Evolutionary conservation across 345 rosid genomes (phyloP).

Genomic region (Dimocarpus longan): DNA sequence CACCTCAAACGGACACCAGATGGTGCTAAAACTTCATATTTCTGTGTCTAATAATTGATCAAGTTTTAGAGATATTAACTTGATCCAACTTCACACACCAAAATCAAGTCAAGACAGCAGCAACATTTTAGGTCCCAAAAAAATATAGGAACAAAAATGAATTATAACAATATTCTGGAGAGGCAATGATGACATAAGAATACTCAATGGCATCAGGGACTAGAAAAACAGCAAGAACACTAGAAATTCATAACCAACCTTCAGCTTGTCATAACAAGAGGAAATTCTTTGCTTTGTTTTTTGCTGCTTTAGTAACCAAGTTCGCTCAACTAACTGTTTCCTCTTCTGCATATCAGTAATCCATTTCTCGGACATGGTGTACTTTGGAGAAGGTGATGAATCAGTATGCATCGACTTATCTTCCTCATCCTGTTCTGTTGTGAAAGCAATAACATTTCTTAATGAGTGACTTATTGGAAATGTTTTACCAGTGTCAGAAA

Average conservation of each 20-base stretch:
- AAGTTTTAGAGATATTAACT: neutral
- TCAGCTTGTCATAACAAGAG: constrained; percentile 61
- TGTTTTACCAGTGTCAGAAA: constrained; percentile 25
- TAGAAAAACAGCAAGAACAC: constrained; percentile 14
- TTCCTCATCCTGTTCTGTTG: constrained; percentile 58
- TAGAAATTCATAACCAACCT: constrained; percentile 49
- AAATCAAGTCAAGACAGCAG: neutral
- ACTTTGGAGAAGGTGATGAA: constrained; percentile 55
- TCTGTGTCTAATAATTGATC: neutral
- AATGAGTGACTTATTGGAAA: constrained; percentile 23
- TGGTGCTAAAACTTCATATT: constrained; percentile 2
- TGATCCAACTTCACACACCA: constrained; percentile 1
- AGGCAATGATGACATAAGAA: constrained; percentile 1
- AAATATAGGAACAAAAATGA: neutral
- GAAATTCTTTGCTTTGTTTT: constrained; percentile 63
- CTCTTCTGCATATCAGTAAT: constrained; percentile 64
- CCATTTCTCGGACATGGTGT: constrained; percentile 88
- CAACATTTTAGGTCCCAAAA: neutral
- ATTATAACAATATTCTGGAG: neutral
- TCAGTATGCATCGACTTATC: constrained; percentile 44
- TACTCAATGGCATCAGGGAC: constrained; percentile 4
- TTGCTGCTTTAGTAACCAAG: constrained; percentile 64
- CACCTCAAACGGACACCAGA: neutral
- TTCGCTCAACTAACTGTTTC: constrained; percentile 55
- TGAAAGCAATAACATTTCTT: constrained; percentile 33